Percentiles rank a stretch among this genome's conserved stretches.
phyloP scores from a whole-genome alignment of 129 eudicot genomes.

The Heracleum sosnowskyi region DNA sequence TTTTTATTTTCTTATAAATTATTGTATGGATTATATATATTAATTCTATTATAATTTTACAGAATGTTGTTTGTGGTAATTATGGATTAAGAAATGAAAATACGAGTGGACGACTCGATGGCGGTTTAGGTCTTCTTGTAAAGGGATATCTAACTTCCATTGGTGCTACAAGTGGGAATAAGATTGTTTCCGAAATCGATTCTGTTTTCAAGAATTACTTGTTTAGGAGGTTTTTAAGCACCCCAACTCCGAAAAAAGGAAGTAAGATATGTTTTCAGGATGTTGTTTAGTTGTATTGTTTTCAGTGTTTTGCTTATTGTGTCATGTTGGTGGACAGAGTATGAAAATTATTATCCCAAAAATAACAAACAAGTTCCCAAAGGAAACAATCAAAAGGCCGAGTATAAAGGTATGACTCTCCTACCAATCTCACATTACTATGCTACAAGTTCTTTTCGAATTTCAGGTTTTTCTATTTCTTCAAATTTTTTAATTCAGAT shows the following conservation, averaged over 20 bases:
- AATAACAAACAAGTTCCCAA: conserved; percentile 47
- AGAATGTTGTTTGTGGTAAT: conserved; percentile 29
- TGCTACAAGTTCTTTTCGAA: not conserved
- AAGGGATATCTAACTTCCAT: conserved; percentile 41
- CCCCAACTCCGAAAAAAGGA: conserved; percentile 37
- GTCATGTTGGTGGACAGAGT: conserved; percentile 32
- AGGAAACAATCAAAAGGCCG: conserved; percentile 39
- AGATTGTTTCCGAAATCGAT: conserved; percentile 20
- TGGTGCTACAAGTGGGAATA: conserved; percentile 29
- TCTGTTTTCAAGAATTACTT: conserved; percentile 18
- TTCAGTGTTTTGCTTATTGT: not conserved
- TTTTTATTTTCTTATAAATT: not conserved
- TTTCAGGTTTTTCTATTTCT: too few species aligned
- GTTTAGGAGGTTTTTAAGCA: conserved; percentile 41
- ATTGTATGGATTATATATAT: not conserved
- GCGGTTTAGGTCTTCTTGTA: conserved; percentile 32
- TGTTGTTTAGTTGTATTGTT: not conserved
- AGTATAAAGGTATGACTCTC: conserved; percentile 36
- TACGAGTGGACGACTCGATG: conserved; percentile 11
- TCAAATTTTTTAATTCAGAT: too few species aligned
- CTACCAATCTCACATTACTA: not conserved
- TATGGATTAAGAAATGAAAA: conserved; percentile 22
- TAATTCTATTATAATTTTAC: conserved; percentile 9
- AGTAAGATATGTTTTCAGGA: conserved; percentile 19
- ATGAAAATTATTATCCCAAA: conserved; percentile 56